A percentile compares a stretch with the other conserved stretches of the same genome.
These are phyloP conservation scores for Kwoniella sp. DNA, from an alignment of 768 basidiomycete genomes.

Conservation along the genomic window DNA sequence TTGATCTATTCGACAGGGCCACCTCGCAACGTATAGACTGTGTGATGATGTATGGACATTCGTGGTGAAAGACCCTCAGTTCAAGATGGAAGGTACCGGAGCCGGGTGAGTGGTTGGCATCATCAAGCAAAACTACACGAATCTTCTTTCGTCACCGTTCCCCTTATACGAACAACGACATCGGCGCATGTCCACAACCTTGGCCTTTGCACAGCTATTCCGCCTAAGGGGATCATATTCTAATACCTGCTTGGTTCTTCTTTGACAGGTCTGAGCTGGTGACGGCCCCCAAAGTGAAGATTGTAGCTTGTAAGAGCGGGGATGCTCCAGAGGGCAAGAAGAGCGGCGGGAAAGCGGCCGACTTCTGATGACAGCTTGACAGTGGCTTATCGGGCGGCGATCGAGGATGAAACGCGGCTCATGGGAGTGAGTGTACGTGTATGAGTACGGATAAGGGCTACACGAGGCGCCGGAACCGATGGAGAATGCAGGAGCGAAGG, in stretches of 20 bases:
- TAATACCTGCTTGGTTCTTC: background rate
- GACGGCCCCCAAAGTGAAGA: slow-evolving; percentile 75
- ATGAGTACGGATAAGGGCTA: no score
- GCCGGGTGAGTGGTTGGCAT: slow-evolving; percentile 25
- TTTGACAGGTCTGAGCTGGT: slow-evolving; percentile 38
- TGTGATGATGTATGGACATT: slow-evolving; percentile 86
- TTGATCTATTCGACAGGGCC: no score
- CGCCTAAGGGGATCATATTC: background rate
- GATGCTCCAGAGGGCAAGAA: slow-evolving; percentile 81
- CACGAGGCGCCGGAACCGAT: no score
- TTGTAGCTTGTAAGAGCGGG: slow-evolving; percentile 96
- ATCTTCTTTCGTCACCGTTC: no score
- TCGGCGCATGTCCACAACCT: no score
- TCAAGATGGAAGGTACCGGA: slow-evolving; percentile 78
- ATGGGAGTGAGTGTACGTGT: no score
- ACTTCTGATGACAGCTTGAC: slow-evolving; percentile 1
- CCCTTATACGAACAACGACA: no score
- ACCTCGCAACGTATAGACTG: slow-evolving; percentile 71
- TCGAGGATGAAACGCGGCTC: no score
- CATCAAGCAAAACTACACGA: no score
- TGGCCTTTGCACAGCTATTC: no score
- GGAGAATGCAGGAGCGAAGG: no score
- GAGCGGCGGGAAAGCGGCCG: slow-evolving; percentile 58
- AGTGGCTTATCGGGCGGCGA: background rate
- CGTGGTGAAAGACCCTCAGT: slow-evolving; percentile 84